phyloP scores from a whole-genome alignment of 169 alveolate genomes.

The Eimeria zaria region DNA sequence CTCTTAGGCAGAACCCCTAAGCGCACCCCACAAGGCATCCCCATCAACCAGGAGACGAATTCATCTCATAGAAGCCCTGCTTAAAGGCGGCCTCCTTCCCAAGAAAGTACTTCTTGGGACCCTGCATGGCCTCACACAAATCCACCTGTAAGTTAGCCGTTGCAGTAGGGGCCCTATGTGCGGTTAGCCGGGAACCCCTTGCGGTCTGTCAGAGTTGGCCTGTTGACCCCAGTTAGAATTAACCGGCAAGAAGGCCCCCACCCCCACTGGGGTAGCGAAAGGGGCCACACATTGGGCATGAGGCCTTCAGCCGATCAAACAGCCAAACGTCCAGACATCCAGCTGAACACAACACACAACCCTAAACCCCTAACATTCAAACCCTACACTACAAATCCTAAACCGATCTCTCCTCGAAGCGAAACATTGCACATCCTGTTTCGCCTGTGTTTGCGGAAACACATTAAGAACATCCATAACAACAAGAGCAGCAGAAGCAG shows the following conservation, averaged over 20 bases:
- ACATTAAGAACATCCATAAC: neutral
- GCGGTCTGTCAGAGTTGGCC: neutral
- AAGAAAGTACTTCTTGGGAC: neutral
- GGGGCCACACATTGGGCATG: slow-evolving; percentile 76
- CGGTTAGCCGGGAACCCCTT: neutral
- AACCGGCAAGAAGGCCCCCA: slow-evolving; percentile 12
- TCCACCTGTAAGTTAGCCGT: neutral
- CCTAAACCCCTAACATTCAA: slow-evolving; percentile 31
- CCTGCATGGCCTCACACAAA: neutral
- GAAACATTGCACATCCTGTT: neutral
- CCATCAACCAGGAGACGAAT: neutral
- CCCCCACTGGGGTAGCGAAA: slow-evolving; percentile 66
- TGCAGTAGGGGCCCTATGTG: neutral
- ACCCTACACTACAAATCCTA: slow-evolving; percentile 32
- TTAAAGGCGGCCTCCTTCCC: neutral
- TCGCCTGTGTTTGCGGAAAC: too few relatives aligned
- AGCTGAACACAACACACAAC: slow-evolving; percentile 17
- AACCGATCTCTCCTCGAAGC: neutral
- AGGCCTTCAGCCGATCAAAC: slow-evolving; percentile 56
- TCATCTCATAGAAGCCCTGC: neutral
- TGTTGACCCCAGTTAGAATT: neutral
- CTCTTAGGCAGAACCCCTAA: neutral
- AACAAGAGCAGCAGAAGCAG: neutral
- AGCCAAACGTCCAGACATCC: slow-evolving; percentile 71
- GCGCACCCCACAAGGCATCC: neutral